phyloP scores from a whole-genome alignment of 495 filamentous ascomycete species.

The Penicilliopsis zonata region DNA sequence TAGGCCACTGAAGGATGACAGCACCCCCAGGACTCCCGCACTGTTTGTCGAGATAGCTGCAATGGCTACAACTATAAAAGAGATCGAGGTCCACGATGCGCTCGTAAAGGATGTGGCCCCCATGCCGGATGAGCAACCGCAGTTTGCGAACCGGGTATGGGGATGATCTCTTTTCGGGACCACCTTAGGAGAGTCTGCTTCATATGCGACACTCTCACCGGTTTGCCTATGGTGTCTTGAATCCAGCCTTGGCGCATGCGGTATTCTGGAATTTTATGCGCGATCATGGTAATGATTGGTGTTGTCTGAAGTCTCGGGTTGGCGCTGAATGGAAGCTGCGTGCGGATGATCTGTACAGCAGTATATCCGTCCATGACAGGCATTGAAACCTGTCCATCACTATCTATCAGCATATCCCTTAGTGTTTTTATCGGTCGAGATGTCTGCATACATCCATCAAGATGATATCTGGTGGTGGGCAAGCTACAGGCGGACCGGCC shows the following conservation, averaged over 20 bases:
- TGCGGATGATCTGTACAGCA: slow-evolving; percentile 53
- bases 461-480: neutral
- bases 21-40: slow-evolving; percentile 17
- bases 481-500: neutral
- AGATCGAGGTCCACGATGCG: neutral
- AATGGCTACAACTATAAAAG: neutral
- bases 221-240: neutral
- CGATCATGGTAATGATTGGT: neutral
- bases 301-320: neutral
- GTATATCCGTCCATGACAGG: slow-evolving; percentile 61
- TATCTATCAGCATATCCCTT: neutral
- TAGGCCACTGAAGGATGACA: slow-evolving; percentile 29
- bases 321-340: neutral
- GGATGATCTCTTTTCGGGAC: neutral
- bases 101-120: neutral
- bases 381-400: slow-evolving; percentile 44
- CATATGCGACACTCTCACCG: neutral
- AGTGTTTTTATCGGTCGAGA: neutral
- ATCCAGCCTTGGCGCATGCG: neutral
- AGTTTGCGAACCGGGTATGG: neutral
- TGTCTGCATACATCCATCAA: neutral
- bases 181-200: neutral
- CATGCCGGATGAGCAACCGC: neutral
- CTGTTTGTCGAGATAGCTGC: slow-evolving; percentile 5
- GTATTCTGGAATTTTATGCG: neutral